Evolutionary conservation across 192 early-diverging fungal genomes (phyloP), one percentile per base, ranked within the genome.

Genomic region (Phycomyces blakesleeanus): DNA sequence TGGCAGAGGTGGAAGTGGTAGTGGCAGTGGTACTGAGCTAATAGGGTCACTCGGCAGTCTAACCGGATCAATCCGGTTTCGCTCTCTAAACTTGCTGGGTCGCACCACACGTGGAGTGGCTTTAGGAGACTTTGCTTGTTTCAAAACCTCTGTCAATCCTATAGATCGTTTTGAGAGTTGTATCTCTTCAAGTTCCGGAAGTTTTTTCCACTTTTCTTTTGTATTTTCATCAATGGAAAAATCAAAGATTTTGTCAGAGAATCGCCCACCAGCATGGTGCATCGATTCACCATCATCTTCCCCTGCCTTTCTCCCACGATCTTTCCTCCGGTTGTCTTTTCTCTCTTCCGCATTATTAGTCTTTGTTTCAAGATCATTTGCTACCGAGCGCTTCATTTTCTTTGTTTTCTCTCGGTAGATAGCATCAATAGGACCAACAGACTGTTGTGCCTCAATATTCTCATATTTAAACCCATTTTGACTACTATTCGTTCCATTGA

Each of bases 401-500:
- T 61, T 61, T 51, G 44, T 26, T 10, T 34, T 50, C 25, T 61
- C 59, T 20, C 57, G n/a, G 57, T 59, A 37, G n/a, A 14, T 41
- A 4, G 37, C 22, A 44, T 59, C 39, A 0, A 18, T 6, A n/a
- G 12, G 3, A 3, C 12, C 44, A 14, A 12, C 3, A 47, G 44
- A 12, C 44, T 47, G 44, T 12, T 14, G 44, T 47, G 44, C 2
- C 44, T 47, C 44, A 6, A 18, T 1, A 2, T 14, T 14, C 18
- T 47, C 44, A 47, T 47, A 47, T 14, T 34, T 2, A 34, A 34
- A 34, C 29, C 29, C 29, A 7, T 7, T 34, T 34, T 34, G 29
- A 7, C 3, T 7, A 34, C 7, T 34, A 34, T 34, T 34, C 29
- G 44, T 18, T 47, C 15, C 18, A 12, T 11, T 47, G 12, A n/a